phyloP scores from a whole-genome alignment of 352 stramenopile genomes.

The Phytophthora hibernalis region DNA sequence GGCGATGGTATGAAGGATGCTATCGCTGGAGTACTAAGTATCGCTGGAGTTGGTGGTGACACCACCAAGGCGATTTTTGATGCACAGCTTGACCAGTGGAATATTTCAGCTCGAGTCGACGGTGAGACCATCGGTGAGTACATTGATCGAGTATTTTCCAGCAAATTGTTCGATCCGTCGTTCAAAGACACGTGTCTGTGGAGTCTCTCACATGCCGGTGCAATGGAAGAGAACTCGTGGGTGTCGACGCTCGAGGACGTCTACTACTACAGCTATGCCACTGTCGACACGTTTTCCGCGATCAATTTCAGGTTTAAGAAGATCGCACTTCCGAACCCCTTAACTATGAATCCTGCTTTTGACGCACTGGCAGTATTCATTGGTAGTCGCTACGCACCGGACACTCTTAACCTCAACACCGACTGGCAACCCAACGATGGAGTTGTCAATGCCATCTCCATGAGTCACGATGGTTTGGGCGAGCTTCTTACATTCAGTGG shows the following conservation, averaged over 20 bases:
- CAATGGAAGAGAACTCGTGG: slow-evolving; percentile 45
- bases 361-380: slow-evolving; percentile 26
- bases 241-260: slow-evolving; percentile 42
- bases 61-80: slow-evolving; percentile 36
- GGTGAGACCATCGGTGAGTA: slow-evolving; percentile 43
- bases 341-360: slow-evolving; percentile 36
- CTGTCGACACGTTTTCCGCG: slow-evolving; percentile 29
- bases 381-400: slow-evolving; percentile 34
- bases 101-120: slow-evolving; percentile 36
- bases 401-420: slow-evolving; percentile 29
- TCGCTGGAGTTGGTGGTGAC: slow-evolving; percentile 38
- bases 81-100: slow-evolving; percentile 57
- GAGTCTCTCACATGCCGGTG: slow-evolving; percentile 37
- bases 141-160: slow-evolving; percentile 47
- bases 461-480: slow-evolving; percentile 40
- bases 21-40: slow-evolving; percentile 29
- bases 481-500: slow-evolving; percentile 36
- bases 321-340: slow-evolving; percentile 32
- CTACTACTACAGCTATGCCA: slow-evolving; percentile 48
- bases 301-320: slow-evolving; percentile 29
- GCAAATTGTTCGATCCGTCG: slow-evolving; percentile 37
- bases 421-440: slow-evolving; percentile 49
- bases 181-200: slow-evolving; percentile 42
- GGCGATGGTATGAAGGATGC: slow-evolving; percentile 41
- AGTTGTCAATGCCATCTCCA: slow-evolving; percentile 46